Base-by-base conservation (phyloP, 495 filamentous ascomycete species). In the Astrothelium subdiscretum region DNA sequence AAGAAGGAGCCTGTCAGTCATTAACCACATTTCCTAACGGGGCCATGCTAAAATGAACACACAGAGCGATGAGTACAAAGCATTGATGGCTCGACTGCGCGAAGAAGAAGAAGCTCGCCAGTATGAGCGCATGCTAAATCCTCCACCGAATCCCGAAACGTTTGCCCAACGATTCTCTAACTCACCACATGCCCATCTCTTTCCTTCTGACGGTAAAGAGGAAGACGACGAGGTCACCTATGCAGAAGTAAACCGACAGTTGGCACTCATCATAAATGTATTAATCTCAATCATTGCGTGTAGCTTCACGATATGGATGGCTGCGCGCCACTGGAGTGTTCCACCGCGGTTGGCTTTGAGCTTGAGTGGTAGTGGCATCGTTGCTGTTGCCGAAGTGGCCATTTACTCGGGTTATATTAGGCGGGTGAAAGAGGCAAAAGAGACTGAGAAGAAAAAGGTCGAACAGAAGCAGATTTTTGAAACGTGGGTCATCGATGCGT, bases 331-430 rank as follows among this genome's bases (percentile, higher is more conserved):
- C 72, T 91, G 87, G 88, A 84, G 80, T 63, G 83, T 84, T 3
- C 85, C 89, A 0, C 77, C 81, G 35, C 72, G 89, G 58, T 71
- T 92, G 44, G 88, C 84, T 18, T 73, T 90, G 22, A 87, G 85
- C 38, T 79, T 92, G 76, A 79, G 79, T 10, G 85, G 86, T 2
- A 86, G 84, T 60, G 70, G 83, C 2, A 63, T 89, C 22, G 89
- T 97, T 26, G 91, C 86, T 2, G 77, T 95, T 52, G 92, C 91
- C 3, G 94, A 98, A 73, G 86, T 94, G 11, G 85, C 86, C 26
- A 83, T 97, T 40, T 97, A 97, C 73, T 84, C 81, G 12, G 89
- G 90, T 6, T 98, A 96, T 75, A 73, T 95, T 44, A 80, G 85
- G 75, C 85, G 91, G 69, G 75, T 96, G 31, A 81, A 84, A 31